Conservation (phyloP, 164 flowering plant genomes). For the Berberis thunbergii region DNA sequence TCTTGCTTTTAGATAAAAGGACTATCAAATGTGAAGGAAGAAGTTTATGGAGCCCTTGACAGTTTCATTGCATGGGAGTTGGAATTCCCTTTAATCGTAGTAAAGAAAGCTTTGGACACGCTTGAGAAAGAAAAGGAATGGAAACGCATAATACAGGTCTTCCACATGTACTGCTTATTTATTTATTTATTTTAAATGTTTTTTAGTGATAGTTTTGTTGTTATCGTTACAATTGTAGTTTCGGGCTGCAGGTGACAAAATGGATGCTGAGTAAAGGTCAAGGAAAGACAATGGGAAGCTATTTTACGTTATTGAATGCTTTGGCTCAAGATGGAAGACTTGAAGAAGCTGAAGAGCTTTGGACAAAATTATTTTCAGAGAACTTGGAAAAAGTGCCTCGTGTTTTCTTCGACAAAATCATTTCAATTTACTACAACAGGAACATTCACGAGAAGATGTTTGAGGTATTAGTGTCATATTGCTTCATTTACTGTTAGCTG, state of each 20-base stretch:
- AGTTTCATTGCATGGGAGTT: slow-evolving; percentile 92
- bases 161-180: not conserved
- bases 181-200: not conserved
- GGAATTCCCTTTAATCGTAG: slow-evolving; percentile 81
- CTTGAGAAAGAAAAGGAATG: slow-evolving; percentile 71
- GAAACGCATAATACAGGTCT: slow-evolving; percentile 90
- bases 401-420: slow-evolving; percentile 67
- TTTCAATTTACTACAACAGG: slow-evolving; percentile 59
- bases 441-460: slow-evolving; percentile 79
- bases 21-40: slow-evolving; percentile 90
- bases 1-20: slow-evolving; percentile 47
- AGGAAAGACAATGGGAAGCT: slow-evolving; percentile 91
- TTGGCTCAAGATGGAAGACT: slow-evolving; percentile 77
- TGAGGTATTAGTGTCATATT: slow-evolving; percentile 48
- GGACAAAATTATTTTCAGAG: slow-evolving; percentile 50
- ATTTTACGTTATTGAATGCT: slow-evolving; percentile 62
- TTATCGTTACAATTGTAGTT: not conserved
- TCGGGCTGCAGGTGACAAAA: slow-evolving; percentile 54
- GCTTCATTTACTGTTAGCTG: not conserved
- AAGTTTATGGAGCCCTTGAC: slow-evolving; percentile 98
- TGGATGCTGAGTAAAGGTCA: slow-evolving; percentile 99
- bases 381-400: slow-evolving; percentile 73
- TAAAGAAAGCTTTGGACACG: slow-evolving; percentile 78
- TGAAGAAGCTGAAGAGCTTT: slow-evolving; percentile 88
- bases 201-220: not conserved